These are phyloP conservation scores for Anthracocystis setariae DNA, from an alignment of 1,284 basidiomycete species.

Conservation along the genomic window DNA sequence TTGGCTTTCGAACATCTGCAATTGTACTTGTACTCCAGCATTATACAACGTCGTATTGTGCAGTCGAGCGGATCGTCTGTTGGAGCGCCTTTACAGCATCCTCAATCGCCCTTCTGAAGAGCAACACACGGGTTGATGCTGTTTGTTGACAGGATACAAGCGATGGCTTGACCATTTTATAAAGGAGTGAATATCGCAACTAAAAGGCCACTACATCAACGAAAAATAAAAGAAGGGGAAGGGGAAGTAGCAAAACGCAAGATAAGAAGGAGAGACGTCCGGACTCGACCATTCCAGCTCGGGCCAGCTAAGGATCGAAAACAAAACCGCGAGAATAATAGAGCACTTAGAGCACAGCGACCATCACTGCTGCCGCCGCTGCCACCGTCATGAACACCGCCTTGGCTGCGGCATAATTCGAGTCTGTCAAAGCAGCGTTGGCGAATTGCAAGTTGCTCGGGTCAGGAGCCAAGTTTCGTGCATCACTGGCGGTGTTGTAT, in stretches of 20 bases:
- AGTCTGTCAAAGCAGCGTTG: constrained; percentile 3
- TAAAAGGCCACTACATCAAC: neutral
- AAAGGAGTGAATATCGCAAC: neutral
- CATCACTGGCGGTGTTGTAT: constrained; percentile 25
- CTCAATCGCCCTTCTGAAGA: too few species aligned
- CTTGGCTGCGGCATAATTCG: constrained; percentile 26
- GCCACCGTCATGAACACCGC: constrained; percentile 30
- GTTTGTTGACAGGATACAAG: too few species aligned
- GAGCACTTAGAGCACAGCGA: constrained; percentile 16
- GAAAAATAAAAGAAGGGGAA: neutral
- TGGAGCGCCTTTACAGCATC: too few species aligned
- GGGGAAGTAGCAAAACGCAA: neutral
- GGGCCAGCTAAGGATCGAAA: too few species aligned
- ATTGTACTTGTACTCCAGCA: constrained; percentile 22
- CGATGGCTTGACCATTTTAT: neutral
- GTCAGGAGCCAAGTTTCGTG: constrained; percentile 24
- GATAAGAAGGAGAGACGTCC: too few species aligned
- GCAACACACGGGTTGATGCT: too few species aligned
- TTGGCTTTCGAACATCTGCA: constrained; percentile 4
- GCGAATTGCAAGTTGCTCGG: constrained; percentile 39
- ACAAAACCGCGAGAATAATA: neutral
- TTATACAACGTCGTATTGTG: too few species aligned
- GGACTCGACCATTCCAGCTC: too few species aligned
- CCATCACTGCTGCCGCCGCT: constrained; percentile 23
- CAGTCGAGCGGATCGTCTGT: too few species aligned